Percentiles rank a stretch among this genome's conserved stretches.
Conservation (phyloP, 208 protist genomes). For the Leishmania aethiopica region DNA sequence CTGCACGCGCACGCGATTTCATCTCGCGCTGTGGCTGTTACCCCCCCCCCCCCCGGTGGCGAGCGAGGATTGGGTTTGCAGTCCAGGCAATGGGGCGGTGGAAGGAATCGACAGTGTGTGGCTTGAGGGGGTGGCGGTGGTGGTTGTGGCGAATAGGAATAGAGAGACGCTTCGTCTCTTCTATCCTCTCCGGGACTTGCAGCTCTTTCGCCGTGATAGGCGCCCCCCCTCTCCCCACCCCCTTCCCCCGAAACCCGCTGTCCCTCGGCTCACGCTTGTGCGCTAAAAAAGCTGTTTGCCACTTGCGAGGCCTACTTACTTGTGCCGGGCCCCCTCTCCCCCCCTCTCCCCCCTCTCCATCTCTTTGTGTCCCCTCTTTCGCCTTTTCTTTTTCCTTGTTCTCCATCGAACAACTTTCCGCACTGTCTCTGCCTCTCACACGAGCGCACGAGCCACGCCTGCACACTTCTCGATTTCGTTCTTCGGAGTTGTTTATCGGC, state of each 20-base stretch:
- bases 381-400: neutral
- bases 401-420: neutral
- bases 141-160: neutral
- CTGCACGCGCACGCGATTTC: neutral
- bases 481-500: neutral
- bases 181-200: neutral
- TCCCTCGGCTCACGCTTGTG: too few species aligned
- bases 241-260: too few species aligned
- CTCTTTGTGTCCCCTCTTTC: neutral
- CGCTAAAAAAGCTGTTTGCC: neutral
- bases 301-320: neutral
- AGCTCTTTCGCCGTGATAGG: neutral
- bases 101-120: neutral
- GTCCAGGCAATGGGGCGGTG: neutral
- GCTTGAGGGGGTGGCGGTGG: too few species aligned
- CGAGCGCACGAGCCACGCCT: neutral
- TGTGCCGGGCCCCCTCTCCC: neutral
- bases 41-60: neutral
- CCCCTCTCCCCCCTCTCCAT: neutral
- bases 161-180: neutral
- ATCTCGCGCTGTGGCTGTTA: neutral
- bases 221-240: too few species aligned
- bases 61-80: neutral
- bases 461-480: neutral
- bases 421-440: neutral